Evolutionary conservation across 441 rosid genomes (phyloP), one percentile per base, ranked within the genome.

Genomic region (Populus tomentosa): DNA sequence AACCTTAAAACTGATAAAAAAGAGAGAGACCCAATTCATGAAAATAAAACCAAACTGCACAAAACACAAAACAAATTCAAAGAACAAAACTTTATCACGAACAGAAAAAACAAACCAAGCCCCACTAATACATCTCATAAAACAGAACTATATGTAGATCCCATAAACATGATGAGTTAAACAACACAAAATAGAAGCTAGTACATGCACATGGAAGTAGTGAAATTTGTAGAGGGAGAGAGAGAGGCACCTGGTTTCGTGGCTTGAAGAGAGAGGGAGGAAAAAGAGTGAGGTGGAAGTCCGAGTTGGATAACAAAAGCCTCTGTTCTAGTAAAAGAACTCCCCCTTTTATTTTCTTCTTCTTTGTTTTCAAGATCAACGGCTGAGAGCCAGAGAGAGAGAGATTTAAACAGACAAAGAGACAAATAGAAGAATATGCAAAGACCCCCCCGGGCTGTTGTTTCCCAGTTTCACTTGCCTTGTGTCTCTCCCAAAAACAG

Each of bases 281-380:
- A 4, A 59, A 61, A 23, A 85, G 84, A 85, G 75, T 87, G 86
- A 87, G 80, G 91, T 87, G 91, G 91, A 87, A 83, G 89, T 80
- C 97, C 94, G 84, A 84, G 84, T 87, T 80, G 89, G 89, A 86
- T 76, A 70, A 66, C 64, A 38, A 76, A 76, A 61, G 7, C 23
- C 50, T 46, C 9, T 42, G 33, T 40, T 23, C 50, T 14, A 32
- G 16, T 56, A n/a, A 74, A 71, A 72, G 32, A 62, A 30, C 59
- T 26, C 36, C 77, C 38, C 28, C 21, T 72, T 53, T 75, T 35
- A 70, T 11, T 82, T 67, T 77, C 69, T 71, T 61, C 5, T 14
- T 62, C 10, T 23, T 36, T 64, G 35, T 24, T 46, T 50, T 35
- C 24, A 70, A 78, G 59, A 85, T 88, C 87, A 76, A 85, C 87